A percentile compares a stretch with the other conserved stretches of the same genome.
phyloP scores from a whole-genome alignment of 495 filamentous ascomycete genomes.

The Endocarpon pusillum region DNA sequence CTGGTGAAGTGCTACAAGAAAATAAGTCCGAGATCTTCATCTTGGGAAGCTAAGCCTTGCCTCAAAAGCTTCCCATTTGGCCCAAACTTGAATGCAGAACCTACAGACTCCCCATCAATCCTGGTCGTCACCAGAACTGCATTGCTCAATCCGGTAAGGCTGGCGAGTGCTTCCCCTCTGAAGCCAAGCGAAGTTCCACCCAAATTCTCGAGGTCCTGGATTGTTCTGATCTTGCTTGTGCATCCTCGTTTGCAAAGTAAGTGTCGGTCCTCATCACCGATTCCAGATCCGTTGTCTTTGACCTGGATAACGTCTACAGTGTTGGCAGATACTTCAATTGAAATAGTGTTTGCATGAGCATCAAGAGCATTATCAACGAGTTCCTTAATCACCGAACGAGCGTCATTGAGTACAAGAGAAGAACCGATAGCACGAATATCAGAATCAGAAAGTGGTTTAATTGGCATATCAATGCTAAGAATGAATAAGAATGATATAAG shows the following conservation, averaged over 20 bases:
- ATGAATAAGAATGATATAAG: neutral
- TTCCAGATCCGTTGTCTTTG: constrained; percentile 79
- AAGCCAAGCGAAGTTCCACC: constrained; percentile 67
- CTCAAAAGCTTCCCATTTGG: constrained; percentile 31
- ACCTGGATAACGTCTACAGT: constrained; percentile 72
- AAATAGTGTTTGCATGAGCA: constrained; percentile 54
- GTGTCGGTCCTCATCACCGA: constrained; percentile 50
- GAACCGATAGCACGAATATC: constrained; percentile 56
- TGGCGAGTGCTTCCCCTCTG: constrained; percentile 73
- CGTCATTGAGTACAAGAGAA: constrained; percentile 51
- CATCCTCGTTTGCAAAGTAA: constrained; percentile 50
- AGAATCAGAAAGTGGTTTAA: constrained; percentile 45
- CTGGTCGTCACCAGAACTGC: constrained; percentile 52
- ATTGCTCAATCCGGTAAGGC: constrained; percentile 50
- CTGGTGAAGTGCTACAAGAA: constrained; percentile 22
- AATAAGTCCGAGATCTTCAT: too few relatives aligned
- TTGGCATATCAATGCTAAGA: constrained; percentile 37
- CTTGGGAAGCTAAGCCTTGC: constrained; percentile 15
- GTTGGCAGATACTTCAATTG: constrained; percentile 57
- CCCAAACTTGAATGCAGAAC: constrained; percentile 31
- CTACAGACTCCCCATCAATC: constrained; percentile 51
- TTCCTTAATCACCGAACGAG: constrained; percentile 70
- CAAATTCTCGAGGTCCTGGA: constrained; percentile 50
- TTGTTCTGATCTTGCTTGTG: constrained; percentile 70
- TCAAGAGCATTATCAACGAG: constrained; percentile 86